Percentiles rank a stretch among this genome's conserved stretches.
These are phyloP conservation scores for Penicillium verhagenii DNA, from an alignment of 495 filamentous ascomycete species.

Conservation along the genomic window DNA sequence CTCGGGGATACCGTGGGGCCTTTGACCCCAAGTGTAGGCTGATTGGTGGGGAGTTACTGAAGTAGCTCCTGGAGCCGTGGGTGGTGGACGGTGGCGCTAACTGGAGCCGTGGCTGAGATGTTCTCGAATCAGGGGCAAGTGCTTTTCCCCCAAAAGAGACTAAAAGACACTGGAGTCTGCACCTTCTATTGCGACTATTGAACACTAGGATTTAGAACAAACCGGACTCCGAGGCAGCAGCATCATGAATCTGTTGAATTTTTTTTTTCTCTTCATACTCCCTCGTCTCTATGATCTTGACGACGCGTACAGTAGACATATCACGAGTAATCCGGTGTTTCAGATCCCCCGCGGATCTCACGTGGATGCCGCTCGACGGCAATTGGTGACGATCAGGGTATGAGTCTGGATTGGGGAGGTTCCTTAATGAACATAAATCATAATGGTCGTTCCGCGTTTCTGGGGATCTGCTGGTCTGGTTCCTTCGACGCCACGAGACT, in stretches of 20 bases:
- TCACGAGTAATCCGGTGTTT: slow-evolving; percentile 20
- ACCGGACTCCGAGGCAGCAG: neutral
- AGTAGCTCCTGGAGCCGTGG: slow-evolving; percentile 26
- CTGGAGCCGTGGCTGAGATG: slow-evolving; percentile 13
- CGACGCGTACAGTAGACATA: neutral
- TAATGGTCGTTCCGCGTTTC: slow-evolving; percentile 5
- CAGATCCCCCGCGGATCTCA: slow-evolving; percentile 32
- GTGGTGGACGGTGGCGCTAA: slow-evolving; percentile 19
- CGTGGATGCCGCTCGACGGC: slow-evolving; percentile 26
- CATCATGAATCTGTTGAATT: too few relatives aligned
- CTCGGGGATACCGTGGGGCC: slow-evolving; percentile 12
- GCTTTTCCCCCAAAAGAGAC: slow-evolving; percentile 3
- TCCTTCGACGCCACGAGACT: neutral
- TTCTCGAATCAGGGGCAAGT: slow-evolving; percentile 24
- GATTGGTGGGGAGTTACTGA: slow-evolving; percentile 16
- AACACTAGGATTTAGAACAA: neutral
- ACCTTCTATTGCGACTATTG: slow-evolving; percentile 3
- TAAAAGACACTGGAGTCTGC: neutral
- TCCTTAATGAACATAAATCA: neutral
- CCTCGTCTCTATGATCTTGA: too few relatives aligned
- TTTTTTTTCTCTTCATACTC: neutral
- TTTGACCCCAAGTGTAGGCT: slow-evolving; percentile 7
- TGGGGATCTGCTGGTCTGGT: neutral
- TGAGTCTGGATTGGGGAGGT: neutral
- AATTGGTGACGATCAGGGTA: slow-evolving; percentile 22